Evolutionary conservation across 2,329 filamentous ascomycete species (phyloP), one percentile per base, ranked within the genome.

Genomic region (Waltergamsia citrina): DNA sequence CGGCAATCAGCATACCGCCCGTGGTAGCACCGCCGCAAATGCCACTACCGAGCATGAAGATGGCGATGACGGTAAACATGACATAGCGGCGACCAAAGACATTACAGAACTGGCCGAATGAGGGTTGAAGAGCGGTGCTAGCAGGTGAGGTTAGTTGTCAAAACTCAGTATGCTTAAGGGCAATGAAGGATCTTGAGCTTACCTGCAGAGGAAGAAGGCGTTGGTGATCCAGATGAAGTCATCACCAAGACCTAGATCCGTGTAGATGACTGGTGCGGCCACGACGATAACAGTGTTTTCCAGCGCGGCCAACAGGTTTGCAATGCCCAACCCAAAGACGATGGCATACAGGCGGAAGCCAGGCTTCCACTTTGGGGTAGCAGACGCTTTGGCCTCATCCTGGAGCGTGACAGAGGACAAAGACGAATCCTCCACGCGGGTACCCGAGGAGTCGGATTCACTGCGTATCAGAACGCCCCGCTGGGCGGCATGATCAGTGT

Each of bases 91-190:
- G 48, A 6, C 48, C 49, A 21, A 46, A 49, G 7, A 52, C 22
- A 37, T 49, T 43, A 32, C 39, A 38, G 2, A 48, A 25, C 35
- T 52, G 48, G 3, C 48, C 47, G 15, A 41, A 45, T 5, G 49
- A 28, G 12, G 47, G 48, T 34, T 65, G 65, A 8, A 69, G 50
- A 2, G 61, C 59, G 7, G 36, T 29, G 12, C 36, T 38, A n/a
- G 15, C 17, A 44, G 46, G 27, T 8, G 14, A 12, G 16, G 14
- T 22, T n/a, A 14, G 6, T 31, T 12, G 34, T 25, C 14, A 30
- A 14, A 21, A 18, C 12, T 14, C 14, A 11, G 3, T 17, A 30
- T 20, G 27, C 17, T 29, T 20, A 16, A 14, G 20, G 19, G 28
- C 34, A 12, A 7, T 10, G n/a, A 17, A 5, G 15, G 7, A 29